Conservation (phyloP, 2,329 filamentous ascomycete species). For the Hymenotorrendiella dingleyae region DNA sequence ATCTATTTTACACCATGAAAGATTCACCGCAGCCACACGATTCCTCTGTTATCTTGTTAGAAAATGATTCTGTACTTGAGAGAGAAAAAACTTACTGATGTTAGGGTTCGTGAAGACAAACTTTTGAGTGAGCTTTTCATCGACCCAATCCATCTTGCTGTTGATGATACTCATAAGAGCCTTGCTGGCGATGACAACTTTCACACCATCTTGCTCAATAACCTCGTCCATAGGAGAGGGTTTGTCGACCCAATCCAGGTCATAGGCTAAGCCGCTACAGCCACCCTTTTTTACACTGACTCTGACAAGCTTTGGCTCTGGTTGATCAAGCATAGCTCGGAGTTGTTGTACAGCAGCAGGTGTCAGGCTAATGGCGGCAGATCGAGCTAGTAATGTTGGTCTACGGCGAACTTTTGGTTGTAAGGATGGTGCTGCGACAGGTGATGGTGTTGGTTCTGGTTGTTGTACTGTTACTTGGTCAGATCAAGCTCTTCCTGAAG, state of each 20-base stretch:
- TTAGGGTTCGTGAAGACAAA: constrained; percentile 98
- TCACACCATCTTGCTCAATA: constrained; percentile 93
- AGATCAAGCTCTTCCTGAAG: too few relatives aligned
- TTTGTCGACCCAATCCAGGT: constrained; percentile 93
- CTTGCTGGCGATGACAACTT: constrained; percentile 94
- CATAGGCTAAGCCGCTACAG: constrained; percentile 88
- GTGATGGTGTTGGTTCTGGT: constrained; percentile 29
- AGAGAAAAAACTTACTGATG: constrained; percentile 67
- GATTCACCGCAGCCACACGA: constrained; percentile 95
- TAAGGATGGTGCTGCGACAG: too few relatives aligned
- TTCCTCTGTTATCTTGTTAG: constrained; percentile 60
- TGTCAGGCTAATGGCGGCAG: constrained; percentile 79
- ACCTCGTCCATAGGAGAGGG: constrained; percentile 82
- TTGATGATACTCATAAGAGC: constrained; percentile 97
- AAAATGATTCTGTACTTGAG: background rate
- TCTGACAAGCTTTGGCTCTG: constrained; percentile 86
- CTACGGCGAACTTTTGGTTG: constrained; percentile 43
- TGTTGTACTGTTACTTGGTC: constrained; percentile 34
- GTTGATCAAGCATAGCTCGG: constrained; percentile 69
- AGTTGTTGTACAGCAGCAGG: constrained; percentile 75
- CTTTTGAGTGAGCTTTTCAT: constrained; percentile 86
- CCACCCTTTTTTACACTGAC: constrained; percentile 92
- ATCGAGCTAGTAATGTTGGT: constrained; percentile 70
- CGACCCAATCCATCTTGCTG: constrained; percentile 98
- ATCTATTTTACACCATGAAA: constrained; percentile 64